Percentiles rank a stretch among this genome's conserved stretches.
Conservation (phyloP, 805 yeast species). For the Ogataea paraovalis region DNA sequence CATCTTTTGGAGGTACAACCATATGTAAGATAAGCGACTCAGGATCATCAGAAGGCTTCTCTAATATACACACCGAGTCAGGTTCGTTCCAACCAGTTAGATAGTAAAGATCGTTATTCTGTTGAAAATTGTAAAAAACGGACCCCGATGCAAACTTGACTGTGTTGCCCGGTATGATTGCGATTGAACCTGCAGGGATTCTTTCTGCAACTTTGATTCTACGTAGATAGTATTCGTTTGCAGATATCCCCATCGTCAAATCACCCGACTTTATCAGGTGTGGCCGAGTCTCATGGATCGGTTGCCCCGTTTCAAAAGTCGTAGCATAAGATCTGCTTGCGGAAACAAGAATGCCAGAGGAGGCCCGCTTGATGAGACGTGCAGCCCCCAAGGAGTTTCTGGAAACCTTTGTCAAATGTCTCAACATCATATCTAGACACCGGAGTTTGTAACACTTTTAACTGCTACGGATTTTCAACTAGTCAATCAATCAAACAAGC, state of each 20-base stretch:
- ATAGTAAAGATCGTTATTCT: slow-evolving; percentile 82
- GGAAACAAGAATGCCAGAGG: too few relatives aligned
- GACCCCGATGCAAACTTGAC: slow-evolving; percentile 83
- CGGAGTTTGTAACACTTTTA: too few relatives aligned
- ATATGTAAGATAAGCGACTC: slow-evolving; percentile 62
- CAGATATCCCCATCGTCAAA: slow-evolving; percentile 83
- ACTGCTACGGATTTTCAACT: too few relatives aligned
- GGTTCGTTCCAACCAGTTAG: slow-evolving; percentile 94
- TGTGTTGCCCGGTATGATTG: slow-evolving; percentile 68
- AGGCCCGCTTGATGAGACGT: too few relatives aligned
- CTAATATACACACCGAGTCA: slow-evolving; percentile 64
- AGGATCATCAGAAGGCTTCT: slow-evolving; percentile 51
- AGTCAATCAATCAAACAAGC: too few relatives aligned
- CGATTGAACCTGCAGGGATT: slow-evolving; percentile 62
- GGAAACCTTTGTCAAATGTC: too few relatives aligned
- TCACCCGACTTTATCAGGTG: slow-evolving; percentile 70
- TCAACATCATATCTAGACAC: too few relatives aligned
- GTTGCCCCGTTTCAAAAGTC: slow-evolving; percentile 62
- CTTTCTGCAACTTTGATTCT: slow-evolving; percentile 53
- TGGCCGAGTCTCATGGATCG: slow-evolving; percentile 81
- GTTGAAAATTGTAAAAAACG: slow-evolving; percentile 90
- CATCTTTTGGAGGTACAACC: slow-evolving; percentile 82
- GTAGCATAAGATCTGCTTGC: background rate
- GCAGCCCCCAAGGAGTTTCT: too few relatives aligned
- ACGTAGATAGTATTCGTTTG: slow-evolving; percentile 75